Conservation (phyloP, 805 yeast genomes). For the Starmerella floris region DNA sequence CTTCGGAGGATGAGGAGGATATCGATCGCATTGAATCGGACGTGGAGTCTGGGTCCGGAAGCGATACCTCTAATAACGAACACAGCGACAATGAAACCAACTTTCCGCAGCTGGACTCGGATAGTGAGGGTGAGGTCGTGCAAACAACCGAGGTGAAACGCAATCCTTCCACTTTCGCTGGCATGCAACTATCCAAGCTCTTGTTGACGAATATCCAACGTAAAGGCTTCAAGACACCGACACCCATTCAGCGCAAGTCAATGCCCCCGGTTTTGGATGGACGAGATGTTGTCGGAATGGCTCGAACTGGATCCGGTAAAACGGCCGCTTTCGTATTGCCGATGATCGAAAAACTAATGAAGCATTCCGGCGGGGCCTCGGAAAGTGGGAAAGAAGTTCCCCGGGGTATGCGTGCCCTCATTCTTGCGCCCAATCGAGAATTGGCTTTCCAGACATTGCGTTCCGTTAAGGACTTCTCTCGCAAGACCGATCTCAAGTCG, state of each 20-base stretch:
- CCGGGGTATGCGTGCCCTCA: conserved; percentile 79
- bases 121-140: conserved; percentile 17
- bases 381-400: neutral
- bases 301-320: conserved; percentile 97
- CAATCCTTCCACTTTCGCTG: conserved; percentile 60
- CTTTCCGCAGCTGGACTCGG: conserved; percentile 36
- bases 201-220: conserved; percentile 55
- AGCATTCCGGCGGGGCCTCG: neutral
- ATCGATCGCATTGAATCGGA: conserved; percentile 13
- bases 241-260: conserved; percentile 94
- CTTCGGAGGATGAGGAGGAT: conserved; percentile 9
- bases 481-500: conserved; percentile 69
- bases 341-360: conserved; percentile 43
- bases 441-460: conserved; percentile 84
- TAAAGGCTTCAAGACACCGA: conserved; percentile 88
- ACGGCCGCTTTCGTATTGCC: conserved; percentile 95
- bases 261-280: conserved; percentile 78
- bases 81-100: neutral
- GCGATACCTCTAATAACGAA: conserved; percentile 7
- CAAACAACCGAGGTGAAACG: conserved; percentile 21
- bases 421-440: conserved; percentile 91
- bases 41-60: too few relatives aligned
- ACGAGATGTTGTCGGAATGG: conserved; percentile 97
- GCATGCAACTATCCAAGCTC: conserved; percentile 73
- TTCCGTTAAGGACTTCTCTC: conserved; percentile 76